Conservation (phyloP, 306 rosid genomes). For the Cyclanthera cordifolia region DNA sequence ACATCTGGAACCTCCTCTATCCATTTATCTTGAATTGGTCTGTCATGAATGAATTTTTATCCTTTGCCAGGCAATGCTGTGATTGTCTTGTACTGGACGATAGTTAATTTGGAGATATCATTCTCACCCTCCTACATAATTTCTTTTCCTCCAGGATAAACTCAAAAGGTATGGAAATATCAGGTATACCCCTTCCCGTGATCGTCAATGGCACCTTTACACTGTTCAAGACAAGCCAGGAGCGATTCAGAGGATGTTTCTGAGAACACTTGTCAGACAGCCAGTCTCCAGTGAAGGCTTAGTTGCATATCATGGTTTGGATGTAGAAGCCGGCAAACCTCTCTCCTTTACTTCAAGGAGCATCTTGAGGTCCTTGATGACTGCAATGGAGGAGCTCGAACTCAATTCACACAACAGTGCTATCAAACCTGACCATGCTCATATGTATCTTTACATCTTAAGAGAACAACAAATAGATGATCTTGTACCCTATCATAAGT, state of each 20-base stretch:
- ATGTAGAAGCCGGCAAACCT: slow-evolving; percentile 37
- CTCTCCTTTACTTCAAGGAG: slow-evolving; percentile 76
- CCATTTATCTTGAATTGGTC: slow-evolving; percentile 97
- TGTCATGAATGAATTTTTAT: slow-evolving; percentile 19
- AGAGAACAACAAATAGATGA: slow-evolving; percentile 70
- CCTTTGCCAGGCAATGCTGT: neutral
- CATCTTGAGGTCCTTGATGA: slow-evolving; percentile 75
- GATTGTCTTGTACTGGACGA: neutral
- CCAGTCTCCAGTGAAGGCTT: slow-evolving; percentile 67
- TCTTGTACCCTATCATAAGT: slow-evolving; percentile 71
- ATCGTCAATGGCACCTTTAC: slow-evolving; percentile 97
- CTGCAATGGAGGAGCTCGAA: slow-evolving; percentile 98
- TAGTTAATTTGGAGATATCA: neutral
- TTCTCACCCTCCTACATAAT: neutral
- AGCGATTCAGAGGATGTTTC: slow-evolving; percentile 78
- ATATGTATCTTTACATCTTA: slow-evolving; percentile 82
- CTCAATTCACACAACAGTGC: slow-evolving; percentile 77
- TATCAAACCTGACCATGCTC: slow-evolving; percentile 71
- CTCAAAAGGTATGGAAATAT: slow-evolving; percentile 27
- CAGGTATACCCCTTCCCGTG: slow-evolving; percentile 79
- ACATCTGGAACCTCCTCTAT: slow-evolving; percentile 92
- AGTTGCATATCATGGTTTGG: slow-evolving; percentile 45
- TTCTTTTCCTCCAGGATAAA: slow-evolving; percentile 46
- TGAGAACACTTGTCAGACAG: slow-evolving; percentile 88
- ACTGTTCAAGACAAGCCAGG: slow-evolving; percentile 62